Evolutionary conservation across 1,284 basidiomycete species (phyloP).

Genomic region (Meripilus lineatus): DNA sequence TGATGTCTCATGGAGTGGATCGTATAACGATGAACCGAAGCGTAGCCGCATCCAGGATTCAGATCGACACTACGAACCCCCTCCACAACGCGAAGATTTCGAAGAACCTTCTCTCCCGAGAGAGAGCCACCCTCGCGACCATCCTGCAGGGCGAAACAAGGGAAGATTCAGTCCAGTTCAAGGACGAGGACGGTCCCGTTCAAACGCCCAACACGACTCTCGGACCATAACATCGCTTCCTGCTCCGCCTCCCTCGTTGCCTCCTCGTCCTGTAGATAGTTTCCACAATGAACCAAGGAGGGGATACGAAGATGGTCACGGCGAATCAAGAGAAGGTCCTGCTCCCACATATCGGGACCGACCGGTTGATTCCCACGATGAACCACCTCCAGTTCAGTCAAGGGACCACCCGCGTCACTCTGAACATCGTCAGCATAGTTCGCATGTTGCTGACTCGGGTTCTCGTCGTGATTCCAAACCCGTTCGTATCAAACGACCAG

Average conservation of each 20-base stretch:
- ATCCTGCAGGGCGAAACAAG: background rate
- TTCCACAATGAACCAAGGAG: background rate
- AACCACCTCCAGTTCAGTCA: no score
- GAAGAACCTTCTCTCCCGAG: background rate
- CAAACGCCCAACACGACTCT: background rate
- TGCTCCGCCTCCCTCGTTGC: background rate
- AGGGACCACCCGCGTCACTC: background rate
- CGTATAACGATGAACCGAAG: background rate
- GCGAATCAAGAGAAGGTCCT: background rate
- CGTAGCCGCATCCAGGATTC: background rate
- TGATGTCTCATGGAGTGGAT: background rate
- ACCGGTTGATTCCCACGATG: no score
- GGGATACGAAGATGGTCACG: background rate
- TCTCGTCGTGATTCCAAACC: background rate
- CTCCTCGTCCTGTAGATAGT: background rate
- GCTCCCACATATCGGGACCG: no score
- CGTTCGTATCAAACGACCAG: background rate
- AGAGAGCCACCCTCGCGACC: background rate
- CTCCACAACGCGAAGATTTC: background rate
- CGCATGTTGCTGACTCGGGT: background rate
- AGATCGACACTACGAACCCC: background rate
- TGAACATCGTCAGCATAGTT: background rate
- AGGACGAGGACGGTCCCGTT: background rate
- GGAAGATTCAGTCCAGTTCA: background rate
- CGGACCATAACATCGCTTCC: background rate